Percentiles rank a stretch among this genome's conserved stretches.
These are phyloP conservation scores for Protomyces gravidus DNA, from an alignment of 1,139 yeast genomes.

Conservation along the genomic window DNA sequence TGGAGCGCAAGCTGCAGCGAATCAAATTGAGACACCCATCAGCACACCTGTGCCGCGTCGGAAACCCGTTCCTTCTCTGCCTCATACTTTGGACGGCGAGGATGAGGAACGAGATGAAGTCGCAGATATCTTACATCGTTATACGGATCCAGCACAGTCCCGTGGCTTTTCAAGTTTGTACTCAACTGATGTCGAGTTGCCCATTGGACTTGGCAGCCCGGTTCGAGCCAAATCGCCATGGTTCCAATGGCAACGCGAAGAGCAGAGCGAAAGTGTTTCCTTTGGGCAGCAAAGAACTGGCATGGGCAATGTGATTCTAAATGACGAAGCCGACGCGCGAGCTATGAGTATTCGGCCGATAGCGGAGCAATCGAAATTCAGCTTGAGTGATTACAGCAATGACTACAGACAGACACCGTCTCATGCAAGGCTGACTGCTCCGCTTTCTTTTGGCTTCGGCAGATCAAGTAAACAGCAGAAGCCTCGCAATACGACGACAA, in stretches of 20 bases:
- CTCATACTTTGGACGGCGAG: background rate
- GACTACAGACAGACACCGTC: background rate
- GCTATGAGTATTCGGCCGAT: background rate
- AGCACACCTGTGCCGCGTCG: background rate
- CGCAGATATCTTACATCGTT: background rate
- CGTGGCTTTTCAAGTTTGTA: background rate
- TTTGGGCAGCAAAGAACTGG: background rate
- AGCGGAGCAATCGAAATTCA: background rate
- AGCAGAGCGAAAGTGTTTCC: background rate
- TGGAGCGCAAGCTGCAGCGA: background rate
- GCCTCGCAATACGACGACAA: constrained; percentile 1
- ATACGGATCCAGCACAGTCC: background rate
- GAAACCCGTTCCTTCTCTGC: too few relatives aligned
- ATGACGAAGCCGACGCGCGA: background rate
- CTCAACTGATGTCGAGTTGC: background rate
- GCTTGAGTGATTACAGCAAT: background rate
- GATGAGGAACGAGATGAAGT: background rate
- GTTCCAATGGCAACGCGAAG: background rate
- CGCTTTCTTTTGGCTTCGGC: too few relatives aligned
- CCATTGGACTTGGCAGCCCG: background rate
- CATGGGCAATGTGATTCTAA: background rate
- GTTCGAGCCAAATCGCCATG: background rate
- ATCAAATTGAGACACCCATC: background rate
- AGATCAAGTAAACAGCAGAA: background rate
- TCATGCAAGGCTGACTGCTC: background rate